Evolutionary conservation across 2,329 filamentous ascomycete species (phyloP).

Genomic region (Aspergillus spinulosporus): DNA sequence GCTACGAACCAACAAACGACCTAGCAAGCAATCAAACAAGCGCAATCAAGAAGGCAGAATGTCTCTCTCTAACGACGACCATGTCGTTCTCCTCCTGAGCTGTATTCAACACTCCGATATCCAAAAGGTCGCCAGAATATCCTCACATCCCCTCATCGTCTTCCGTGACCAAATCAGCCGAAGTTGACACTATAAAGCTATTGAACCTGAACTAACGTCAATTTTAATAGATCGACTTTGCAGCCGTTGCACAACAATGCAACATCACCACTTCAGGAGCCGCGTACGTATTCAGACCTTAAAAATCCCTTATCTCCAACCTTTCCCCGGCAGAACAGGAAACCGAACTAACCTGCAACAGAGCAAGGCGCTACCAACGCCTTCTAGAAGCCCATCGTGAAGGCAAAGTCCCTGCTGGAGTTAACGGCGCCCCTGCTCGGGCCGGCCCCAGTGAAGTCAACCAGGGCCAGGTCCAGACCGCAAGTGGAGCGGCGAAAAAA

Average conservation of each 20-base stretch:
- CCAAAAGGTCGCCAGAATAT: constrained; percentile 56
- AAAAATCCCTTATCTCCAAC: neutral
- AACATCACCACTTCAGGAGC: constrained; percentile 65
- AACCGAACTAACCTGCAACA: constrained; percentile 33
- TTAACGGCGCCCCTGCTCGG: neutral
- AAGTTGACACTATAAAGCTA: neutral
- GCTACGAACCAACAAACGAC: neutral
- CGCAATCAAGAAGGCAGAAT: constrained; percentile 36
- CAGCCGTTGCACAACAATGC: constrained; percentile 62
- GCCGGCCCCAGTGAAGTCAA: neutral
- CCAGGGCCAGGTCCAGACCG: neutral
- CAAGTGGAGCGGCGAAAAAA: neutral
- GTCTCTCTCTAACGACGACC: constrained; percentile 54
- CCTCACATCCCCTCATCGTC: constrained; percentile 15
- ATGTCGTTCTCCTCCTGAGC: constrained; percentile 65
- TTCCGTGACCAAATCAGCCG: neutral
- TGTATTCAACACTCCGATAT: constrained; percentile 62
- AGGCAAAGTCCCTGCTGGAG: neutral
- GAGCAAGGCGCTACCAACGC: constrained; percentile 68
- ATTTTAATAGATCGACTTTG: constrained; percentile 61
- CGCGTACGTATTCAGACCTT: constrained; percentile 57
- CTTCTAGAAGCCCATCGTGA: constrained; percentile 53
- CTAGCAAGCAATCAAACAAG: neutral
- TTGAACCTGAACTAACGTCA: no score
- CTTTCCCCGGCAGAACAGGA: neutral